Evolutionary conservation across 2,329 filamentous ascomycete species (phyloP).

Genomic region (Botrytis fabae): DNA sequence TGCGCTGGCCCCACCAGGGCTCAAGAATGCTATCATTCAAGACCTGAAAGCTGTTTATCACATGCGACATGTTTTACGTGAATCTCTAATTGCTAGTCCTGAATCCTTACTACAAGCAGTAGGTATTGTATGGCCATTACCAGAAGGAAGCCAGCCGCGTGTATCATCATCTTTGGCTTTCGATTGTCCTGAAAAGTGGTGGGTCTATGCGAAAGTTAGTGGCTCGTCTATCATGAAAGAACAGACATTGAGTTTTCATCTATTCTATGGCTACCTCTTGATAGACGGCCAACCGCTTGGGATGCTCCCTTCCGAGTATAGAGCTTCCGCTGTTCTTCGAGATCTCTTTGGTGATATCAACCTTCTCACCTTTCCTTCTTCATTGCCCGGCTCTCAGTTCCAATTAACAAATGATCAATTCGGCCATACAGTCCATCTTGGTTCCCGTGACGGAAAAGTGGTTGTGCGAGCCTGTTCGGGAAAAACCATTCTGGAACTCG

Average conservation of each 20-base stretch:
- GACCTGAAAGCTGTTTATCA: slow-evolving; percentile 49
- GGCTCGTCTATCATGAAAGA: slow-evolving; percentile 32
- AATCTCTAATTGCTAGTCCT: slow-evolving; percentile 40
- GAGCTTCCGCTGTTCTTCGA: slow-evolving; percentile 45
- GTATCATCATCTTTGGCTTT: slow-evolving; percentile 34
- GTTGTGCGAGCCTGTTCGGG: slow-evolving; percentile 47
- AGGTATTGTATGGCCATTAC: slow-evolving; percentile 46
- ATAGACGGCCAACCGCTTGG: slow-evolving; percentile 51
- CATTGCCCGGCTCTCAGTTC: slow-evolving; percentile 54
- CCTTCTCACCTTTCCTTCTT: slow-evolving; percentile 55
- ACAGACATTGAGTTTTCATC: slow-evolving; percentile 47
- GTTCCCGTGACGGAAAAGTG: slow-evolving; percentile 45
- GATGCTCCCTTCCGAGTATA: slow-evolving; percentile 54
- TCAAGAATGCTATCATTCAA: slow-evolving; percentile 47
- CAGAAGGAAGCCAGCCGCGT: slow-evolving; percentile 28
- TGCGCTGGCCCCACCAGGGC: slow-evolving; percentile 37
- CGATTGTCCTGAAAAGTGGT: slow-evolving; percentile 36
- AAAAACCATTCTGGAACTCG: slow-evolving; percentile 40
- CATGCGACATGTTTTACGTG: slow-evolving; percentile 42
- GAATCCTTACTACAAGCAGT: slow-evolving; percentile 43
- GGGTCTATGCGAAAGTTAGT: slow-evolving; percentile 41
- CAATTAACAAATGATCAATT: slow-evolving; percentile 41
- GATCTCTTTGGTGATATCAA: slow-evolving; percentile 56
- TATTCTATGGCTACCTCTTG: slow-evolving; percentile 50
- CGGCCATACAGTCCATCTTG: slow-evolving; percentile 55